These are phyloP conservation scores for Alternaria consortialis DNA, from an alignment of 2,329 filamentous ascomycete species.

Conservation along the genomic window DNA sequence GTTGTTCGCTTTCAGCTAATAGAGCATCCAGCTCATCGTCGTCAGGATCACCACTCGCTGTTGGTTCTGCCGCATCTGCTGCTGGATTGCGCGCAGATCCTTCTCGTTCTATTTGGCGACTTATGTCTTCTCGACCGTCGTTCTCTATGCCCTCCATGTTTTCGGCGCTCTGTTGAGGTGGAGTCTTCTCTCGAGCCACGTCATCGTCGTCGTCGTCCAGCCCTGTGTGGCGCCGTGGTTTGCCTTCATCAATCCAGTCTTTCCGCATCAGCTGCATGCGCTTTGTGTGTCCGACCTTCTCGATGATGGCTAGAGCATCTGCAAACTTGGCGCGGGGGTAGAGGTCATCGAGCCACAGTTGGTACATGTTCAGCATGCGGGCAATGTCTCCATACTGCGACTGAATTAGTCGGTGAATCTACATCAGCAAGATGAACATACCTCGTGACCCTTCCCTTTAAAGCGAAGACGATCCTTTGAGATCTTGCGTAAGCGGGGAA, in stretches of 20 bases:
- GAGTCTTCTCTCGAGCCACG: neutral
- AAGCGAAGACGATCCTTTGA: conserved; percentile 76
- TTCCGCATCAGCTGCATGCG: conserved; percentile 76
- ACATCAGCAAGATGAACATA: conserved; percentile 45
- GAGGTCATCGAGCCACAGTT: conserved; percentile 95
- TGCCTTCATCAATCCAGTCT: conserved; percentile 84
- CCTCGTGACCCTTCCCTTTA: conserved; percentile 94
- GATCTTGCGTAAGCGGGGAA: conserved; percentile 79
- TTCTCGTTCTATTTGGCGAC: conserved; percentile 1
- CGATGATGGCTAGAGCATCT: conserved; percentile 88
- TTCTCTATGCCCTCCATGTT: conserved; percentile 23
- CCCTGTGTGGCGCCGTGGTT: conserved; percentile 56
- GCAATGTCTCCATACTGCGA: conserved; percentile 81
- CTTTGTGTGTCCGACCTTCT: conserved; percentile 90
- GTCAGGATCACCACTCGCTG: conserved; percentile 54
- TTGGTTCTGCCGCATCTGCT: conserved; percentile 21
- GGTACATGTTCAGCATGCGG: conserved; percentile 86
- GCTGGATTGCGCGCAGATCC: conserved; percentile 18
- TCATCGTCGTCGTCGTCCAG: conserved; percentile 41
- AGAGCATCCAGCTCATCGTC: conserved; percentile 64
- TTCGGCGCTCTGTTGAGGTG: conserved; percentile 12
- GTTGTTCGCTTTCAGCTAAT: conserved; percentile 58
- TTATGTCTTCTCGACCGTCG: neutral
- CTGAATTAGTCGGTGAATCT: conserved; percentile 17
- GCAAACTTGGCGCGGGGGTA: conserved; percentile 94